Conservation (phyloP, 495 filamentous ascomycete species). For the Talaromyces wortmannii region DNA sequence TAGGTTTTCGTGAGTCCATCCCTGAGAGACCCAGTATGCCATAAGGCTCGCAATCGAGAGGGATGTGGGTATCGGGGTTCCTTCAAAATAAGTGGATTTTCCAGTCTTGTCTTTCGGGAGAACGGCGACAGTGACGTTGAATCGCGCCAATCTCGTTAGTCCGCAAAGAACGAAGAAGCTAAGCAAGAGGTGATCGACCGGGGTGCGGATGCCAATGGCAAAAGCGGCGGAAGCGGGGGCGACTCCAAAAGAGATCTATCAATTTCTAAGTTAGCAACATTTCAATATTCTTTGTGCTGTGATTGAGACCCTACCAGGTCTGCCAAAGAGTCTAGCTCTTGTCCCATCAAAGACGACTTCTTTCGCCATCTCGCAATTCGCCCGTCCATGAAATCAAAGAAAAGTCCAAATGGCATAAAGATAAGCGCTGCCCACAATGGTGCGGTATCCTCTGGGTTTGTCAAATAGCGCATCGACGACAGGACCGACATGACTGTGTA, state of each 20-base stretch:
- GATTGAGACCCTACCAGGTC: conserved; percentile 64
- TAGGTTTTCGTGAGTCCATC: conserved; percentile 70
- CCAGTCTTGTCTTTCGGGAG: conserved; percentile 87
- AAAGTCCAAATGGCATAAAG: conserved; percentile 89
- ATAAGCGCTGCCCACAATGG: conserved; percentile 75
- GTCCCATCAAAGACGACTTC: conserved; percentile 95
- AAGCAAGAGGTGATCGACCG: conserved; percentile 77
- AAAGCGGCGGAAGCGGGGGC: conserved; percentile 83
- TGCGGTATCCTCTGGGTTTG: conserved; percentile 54
- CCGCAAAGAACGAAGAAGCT: conserved; percentile 93
- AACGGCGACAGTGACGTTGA: conserved; percentile 87
- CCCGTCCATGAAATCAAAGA: conserved; percentile 98
- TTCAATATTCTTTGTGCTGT: no score
- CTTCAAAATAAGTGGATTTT: conserved; percentile 93
- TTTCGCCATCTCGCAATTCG: conserved; percentile 92
- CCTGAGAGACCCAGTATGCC: conserved; percentile 79
- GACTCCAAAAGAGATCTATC: conserved; percentile 90
- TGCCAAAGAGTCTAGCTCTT: conserved; percentile 95
- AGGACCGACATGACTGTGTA: conserved; percentile 79
- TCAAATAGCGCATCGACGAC: conserved; percentile 89
- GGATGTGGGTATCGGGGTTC: conserved; percentile 90
- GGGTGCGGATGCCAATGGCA: conserved; percentile 80
- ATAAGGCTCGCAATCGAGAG: conserved; percentile 73
- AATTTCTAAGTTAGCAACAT: background rate
- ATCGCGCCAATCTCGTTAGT: conserved; percentile 86